Percentiles rank a stretch among this genome's conserved stretches.
phyloP scores from a whole-genome alignment of 139 green algal genomes.

The Zygnema cylindricum region DNA sequence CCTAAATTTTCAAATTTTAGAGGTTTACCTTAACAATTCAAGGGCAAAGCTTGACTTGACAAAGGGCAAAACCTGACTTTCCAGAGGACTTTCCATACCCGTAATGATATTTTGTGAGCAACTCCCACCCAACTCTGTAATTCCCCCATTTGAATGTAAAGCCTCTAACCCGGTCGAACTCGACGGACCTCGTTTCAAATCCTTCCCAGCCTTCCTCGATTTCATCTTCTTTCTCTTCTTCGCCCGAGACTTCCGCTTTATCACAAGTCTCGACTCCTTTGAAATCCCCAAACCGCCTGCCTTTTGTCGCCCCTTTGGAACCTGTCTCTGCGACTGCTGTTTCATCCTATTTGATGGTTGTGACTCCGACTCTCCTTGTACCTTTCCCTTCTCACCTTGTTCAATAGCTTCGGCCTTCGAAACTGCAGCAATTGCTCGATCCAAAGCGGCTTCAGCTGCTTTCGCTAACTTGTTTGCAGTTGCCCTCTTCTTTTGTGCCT shows the following conservation, averaged over 20 bases:
- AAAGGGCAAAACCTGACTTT: too few species aligned
- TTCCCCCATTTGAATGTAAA: not conserved
- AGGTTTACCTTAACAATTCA: too few species aligned
- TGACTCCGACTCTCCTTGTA: not conserved
- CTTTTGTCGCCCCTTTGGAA: not conserved
- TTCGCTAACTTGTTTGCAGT: not conserved
- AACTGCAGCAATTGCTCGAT: not conserved
- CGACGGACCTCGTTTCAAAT: not conserved
- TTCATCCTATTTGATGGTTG: not conserved
- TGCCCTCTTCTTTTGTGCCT: not conserved
- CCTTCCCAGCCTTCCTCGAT: not conserved
- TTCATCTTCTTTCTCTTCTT: not conserved
- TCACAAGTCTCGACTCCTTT: not conserved
- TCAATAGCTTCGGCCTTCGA: not conserved
- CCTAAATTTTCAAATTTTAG: too few species aligned
- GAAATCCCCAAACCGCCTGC: not conserved
- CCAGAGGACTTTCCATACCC: too few species aligned
- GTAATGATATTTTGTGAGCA: too few species aligned
- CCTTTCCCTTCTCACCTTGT: not conserved
- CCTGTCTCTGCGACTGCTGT: not conserved
- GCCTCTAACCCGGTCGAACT: not conserved
- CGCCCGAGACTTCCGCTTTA: not conserved
- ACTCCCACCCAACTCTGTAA: constrained; percentile 5
- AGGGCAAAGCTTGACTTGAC: too few species aligned
- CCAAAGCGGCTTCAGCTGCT: not conserved